Conservation (phyloP, 768 basidiomycete species). For the Trametes villosa region DNA sequence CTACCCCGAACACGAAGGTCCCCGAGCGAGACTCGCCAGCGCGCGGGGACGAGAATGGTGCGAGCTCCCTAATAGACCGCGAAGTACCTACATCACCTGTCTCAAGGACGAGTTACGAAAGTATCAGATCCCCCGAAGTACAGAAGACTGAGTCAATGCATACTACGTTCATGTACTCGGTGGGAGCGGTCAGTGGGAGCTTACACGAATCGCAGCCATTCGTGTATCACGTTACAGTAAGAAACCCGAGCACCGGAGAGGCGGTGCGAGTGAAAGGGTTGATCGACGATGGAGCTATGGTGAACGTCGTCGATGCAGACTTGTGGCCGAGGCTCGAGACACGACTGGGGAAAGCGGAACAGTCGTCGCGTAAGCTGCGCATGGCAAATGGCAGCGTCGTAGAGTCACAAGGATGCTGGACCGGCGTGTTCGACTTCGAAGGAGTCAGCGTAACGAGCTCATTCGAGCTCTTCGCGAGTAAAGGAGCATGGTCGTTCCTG, state of each 20-base stretch:
- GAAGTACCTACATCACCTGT: no score
- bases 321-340: conserved; percentile 6
- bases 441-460: not conserved
- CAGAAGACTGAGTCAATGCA: not conserved
- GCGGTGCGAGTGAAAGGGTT: not conserved
- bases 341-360: not conserved
- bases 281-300: conserved; percentile 39
- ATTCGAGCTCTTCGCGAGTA: conserved; percentile 18
- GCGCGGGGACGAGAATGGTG: no score
- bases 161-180: not conserved
- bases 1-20: no score
- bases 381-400: conserved; percentile 38
- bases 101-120: no score
- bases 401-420: conserved; percentile 14
- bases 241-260: no score
- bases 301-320: conserved; percentile 31
- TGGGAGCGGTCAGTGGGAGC: not conserved
- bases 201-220: not conserved
- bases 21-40: no score
- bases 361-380: conserved; percentile 20
- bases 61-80: no score
- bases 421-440: conserved; percentile 4
- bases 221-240: not conserved
- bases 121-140: not conserved
- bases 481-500: conserved; percentile 15